phyloP scores from a whole-genome alignment of 768 basidiomycete genomes.

The Auriculariales sp. region DNA sequence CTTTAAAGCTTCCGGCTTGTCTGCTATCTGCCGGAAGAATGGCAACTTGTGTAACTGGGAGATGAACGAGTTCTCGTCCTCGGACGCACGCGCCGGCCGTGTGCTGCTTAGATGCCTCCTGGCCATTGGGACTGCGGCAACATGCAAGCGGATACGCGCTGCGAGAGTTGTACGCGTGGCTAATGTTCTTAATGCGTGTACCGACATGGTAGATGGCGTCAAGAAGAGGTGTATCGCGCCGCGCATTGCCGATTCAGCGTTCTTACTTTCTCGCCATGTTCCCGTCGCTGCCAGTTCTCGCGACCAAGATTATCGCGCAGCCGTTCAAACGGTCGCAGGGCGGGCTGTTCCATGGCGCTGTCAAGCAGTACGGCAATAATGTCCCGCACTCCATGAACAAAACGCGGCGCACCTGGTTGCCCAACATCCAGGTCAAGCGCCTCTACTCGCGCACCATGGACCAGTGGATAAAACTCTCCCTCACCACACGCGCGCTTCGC shows the following conservation, averaged over 20 bases:
- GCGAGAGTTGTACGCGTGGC: no score
- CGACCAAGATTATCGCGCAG: slow-evolving; percentile 27
- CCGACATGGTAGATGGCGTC: slow-evolving; percentile 3
- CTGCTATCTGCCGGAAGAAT: no score
- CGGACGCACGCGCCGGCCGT: no score
- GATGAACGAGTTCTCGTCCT: no score
- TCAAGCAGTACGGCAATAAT: slow-evolving; percentile 72
- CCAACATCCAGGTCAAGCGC: slow-evolving; percentile 71
- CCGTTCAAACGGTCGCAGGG: slow-evolving; percentile 71
- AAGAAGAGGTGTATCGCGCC: slow-evolving; percentile 1
- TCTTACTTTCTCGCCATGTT: slow-evolving; percentile 17
- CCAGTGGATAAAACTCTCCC: slow-evolving; percentile 42
- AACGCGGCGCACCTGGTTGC: slow-evolving; percentile 77
- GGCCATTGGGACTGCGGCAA: no score
- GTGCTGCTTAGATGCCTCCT: no score
- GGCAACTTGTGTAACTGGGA: no score
- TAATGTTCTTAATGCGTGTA: no score
- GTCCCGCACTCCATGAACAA: slow-evolving; percentile 82
- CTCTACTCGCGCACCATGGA: slow-evolving; percentile 53
- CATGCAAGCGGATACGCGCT: no score
- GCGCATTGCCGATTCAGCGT: neutral
- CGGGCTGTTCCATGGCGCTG: slow-evolving; percentile 74
- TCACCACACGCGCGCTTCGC: slow-evolving; percentile 62
- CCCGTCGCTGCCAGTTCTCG: slow-evolving; percentile 11
- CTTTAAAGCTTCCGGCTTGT: no score